phyloP scores from a whole-genome alignment of 2,329 filamentous ascomycete species.

The Dactylellina sp. region DNA sequence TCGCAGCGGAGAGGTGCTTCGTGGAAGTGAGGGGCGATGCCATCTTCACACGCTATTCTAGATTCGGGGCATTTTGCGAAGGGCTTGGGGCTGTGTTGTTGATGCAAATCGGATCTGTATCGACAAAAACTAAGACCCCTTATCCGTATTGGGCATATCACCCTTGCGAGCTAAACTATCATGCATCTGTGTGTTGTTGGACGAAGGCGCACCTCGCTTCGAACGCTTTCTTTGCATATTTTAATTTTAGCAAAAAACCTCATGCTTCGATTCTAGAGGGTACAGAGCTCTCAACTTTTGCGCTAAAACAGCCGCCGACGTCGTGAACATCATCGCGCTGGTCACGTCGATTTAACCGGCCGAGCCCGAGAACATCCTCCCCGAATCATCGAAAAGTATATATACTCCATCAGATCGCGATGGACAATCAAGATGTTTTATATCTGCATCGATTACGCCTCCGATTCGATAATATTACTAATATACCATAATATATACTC shows the following conservation, averaged over 20 bases:
- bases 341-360: too few relatives aligned
- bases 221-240: not conserved
- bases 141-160: constrained; percentile 3
- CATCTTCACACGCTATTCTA: constrained; percentile 5
- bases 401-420: not conserved
- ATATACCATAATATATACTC: not conserved
- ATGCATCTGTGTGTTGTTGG: not conserved
- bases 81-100: not conserved
- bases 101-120: not conserved
- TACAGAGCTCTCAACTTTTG: not conserved
- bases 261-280: not conserved
- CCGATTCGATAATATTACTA: not conserved
- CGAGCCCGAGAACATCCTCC: too few relatives aligned
- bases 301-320: not conserved
- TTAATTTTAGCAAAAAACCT: constrained; percentile 2
- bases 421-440: not conserved
- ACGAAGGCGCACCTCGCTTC: not conserved
- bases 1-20: too few relatives aligned
- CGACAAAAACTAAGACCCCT: not conserved
- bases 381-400: not conserved
- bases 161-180: constrained; percentile 1
- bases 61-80: constrained; percentile 18
- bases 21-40: not conserved
- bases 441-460: not conserved
- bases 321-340: not conserved